phyloP scores from a whole-genome alignment of 805 yeast species.

The Metschnikowia lunata region DNA sequence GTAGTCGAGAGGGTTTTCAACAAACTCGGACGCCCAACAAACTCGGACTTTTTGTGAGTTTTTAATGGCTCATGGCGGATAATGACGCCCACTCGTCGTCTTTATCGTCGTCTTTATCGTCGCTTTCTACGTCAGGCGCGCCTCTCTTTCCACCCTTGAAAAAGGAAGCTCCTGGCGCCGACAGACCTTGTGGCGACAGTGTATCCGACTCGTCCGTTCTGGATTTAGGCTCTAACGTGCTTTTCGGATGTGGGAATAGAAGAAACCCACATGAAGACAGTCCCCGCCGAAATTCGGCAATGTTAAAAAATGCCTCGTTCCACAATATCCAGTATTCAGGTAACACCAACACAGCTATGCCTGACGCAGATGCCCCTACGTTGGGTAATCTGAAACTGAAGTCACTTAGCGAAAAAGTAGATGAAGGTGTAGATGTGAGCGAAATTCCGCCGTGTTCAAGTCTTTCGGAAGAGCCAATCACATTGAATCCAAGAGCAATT shows the following conservation, averaged over 20 bases:
- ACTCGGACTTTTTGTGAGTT: no score
- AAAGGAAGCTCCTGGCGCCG: background rate
- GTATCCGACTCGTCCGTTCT: background rate
- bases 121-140: conserved; percentile 2
- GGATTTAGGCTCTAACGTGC: conserved; percentile 1
- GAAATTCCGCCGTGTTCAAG: background rate
- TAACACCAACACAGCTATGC: no score
- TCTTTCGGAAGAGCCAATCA: background rate
- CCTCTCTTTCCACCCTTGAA: conserved; percentile 7
- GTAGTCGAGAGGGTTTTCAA: no score
- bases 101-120: conserved; percentile 4
- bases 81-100: conserved; percentile 4
- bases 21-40: no score
- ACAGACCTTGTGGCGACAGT: no score
- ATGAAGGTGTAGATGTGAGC: background rate
- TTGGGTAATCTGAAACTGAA: no score
- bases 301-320: no score
- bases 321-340: no score
- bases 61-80: conserved; percentile 5
- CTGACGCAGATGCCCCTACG: no score
- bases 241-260: background rate
- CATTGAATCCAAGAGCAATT: conserved; percentile 1
- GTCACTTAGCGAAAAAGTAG: background rate
- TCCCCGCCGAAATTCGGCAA: no score
- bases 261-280: background rate